These are phyloP conservation scores for Dactylellina haptotyla DNA, from an alignment of 2,329 filamentous ascomycete genomes.

Conservation along the genomic window DNA sequence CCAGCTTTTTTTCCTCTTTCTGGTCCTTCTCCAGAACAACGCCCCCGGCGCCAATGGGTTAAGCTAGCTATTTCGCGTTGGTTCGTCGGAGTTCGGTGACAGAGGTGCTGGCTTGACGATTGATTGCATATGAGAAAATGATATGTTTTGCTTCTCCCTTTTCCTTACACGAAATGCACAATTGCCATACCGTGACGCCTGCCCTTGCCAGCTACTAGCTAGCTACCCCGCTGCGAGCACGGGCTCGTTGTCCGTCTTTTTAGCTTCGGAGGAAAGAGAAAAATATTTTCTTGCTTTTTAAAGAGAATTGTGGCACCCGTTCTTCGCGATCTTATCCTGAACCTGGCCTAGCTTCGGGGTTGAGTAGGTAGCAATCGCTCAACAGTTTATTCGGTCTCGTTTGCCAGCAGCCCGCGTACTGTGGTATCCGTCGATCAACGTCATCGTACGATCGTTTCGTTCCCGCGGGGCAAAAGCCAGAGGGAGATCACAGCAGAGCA, in stretches of 20 bases:
- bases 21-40: not conserved
- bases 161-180: conserved; percentile 15
- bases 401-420: conserved; percentile 1
- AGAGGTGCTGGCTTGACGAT: not conserved
- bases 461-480: conserved; percentile 13
- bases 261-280: too few species aligned
- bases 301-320: too few species aligned
- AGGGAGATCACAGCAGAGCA: not conserved
- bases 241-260: not conserved
- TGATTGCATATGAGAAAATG: not conserved
- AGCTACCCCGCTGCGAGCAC: conserved; percentile 37
- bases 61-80: conserved; percentile 5
- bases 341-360: conserved; percentile 15
- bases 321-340: conserved; percentile 41
- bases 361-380: conserved; percentile 5
- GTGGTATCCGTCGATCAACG: conserved; percentile 26
- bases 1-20: conserved; percentile 28
- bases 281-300: conserved; percentile 4
- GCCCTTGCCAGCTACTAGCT: too few species aligned
- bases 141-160: not conserved
- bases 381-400: conserved; percentile 5
- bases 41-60: conserved; percentile 17
- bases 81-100: conserved; percentile 8
- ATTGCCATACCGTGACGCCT: not conserved
- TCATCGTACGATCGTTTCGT: conserved; percentile 12